phyloP scores from a whole-genome alignment of 2,329 filamentous ascomycete genomes.

The Bipolaris zeicola region DNA sequence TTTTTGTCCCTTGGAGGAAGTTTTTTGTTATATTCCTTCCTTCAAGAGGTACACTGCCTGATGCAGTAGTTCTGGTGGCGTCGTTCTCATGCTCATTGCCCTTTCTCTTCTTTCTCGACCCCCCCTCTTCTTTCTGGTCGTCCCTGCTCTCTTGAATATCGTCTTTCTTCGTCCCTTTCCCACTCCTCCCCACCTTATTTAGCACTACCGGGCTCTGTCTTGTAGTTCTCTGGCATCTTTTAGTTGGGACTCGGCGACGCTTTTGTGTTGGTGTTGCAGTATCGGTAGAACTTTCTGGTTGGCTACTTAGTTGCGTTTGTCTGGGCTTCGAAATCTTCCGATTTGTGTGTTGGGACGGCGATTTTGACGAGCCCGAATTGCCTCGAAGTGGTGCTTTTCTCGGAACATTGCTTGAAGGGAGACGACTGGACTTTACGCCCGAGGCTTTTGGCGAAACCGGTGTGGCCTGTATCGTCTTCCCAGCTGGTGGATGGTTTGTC shows the following conservation, averaged over 20 bases:
- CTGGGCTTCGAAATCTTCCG: neutral
- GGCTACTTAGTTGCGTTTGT: neutral
- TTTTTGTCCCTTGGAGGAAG: neutral
- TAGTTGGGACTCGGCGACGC: neutral
- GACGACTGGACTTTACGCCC: neutral
- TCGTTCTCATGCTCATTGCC: neutral
- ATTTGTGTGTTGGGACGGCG: neutral
- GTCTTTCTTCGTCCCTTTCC: neutral
- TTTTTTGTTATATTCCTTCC: neutral
- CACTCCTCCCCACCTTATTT: neutral
- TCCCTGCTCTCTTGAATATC: neutral
- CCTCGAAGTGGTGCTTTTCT: slow-evolving; percentile 10
- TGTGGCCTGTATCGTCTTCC: neutral
- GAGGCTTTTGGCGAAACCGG: neutral
- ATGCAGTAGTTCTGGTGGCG: neutral
- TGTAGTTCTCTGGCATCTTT: neutral
- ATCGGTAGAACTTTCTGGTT: neutral
- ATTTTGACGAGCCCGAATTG: neutral
- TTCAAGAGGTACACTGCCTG: neutral
- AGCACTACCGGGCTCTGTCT: neutral
- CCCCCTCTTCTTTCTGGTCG: neutral
- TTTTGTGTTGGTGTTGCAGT: neutral
- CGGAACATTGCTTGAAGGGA: neutral
- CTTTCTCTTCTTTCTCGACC: neutral
- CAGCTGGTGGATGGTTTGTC: neutral